Conservation (phyloP, 345 rosid species). For the Acer campestre region DNA sequence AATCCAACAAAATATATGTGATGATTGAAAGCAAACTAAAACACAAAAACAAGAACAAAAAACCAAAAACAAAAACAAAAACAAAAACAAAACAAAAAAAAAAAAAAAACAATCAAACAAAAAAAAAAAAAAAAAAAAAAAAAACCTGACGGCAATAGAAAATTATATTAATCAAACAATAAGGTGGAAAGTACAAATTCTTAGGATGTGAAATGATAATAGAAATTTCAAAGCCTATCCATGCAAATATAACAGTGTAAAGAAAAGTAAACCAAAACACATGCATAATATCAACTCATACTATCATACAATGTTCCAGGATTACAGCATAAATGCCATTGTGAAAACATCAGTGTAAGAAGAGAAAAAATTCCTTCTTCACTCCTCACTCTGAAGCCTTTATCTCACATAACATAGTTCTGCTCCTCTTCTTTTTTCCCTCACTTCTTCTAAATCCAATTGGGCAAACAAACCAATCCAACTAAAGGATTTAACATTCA, state of each 20-base stretch:
- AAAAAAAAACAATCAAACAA: too few species aligned
- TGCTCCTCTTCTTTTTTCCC: neutral
- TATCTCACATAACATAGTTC: neutral
- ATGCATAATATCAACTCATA: neutral
- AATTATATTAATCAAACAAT: too few species aligned
- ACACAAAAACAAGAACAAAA: neutral
- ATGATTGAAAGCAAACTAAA: neutral
- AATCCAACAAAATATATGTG: slow-evolving; percentile 3
- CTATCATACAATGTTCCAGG: neutral
- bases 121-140: too few species aligned
- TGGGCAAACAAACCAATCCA: neutral
- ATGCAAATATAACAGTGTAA: neutral
- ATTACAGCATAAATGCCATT: neutral
- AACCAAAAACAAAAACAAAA: too few species aligned
- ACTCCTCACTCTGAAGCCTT: neutral
- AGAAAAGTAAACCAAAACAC: neutral
- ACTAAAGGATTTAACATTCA: neutral
- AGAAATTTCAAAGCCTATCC: neutral
- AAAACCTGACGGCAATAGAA: neutral
- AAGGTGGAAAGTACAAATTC: neutral
- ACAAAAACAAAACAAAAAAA: too few species aligned
- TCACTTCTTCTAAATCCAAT: neutral
- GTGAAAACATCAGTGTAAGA: neutral
- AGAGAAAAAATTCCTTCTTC: neutral
- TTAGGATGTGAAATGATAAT: neutral